Percentiles rank a stretch among this genome's conserved stretches.
These are phyloP conservation scores for Houttuynia cordata DNA, from an alignment of 164 flowering plant genomes.

Conservation along the genomic window DNA sequence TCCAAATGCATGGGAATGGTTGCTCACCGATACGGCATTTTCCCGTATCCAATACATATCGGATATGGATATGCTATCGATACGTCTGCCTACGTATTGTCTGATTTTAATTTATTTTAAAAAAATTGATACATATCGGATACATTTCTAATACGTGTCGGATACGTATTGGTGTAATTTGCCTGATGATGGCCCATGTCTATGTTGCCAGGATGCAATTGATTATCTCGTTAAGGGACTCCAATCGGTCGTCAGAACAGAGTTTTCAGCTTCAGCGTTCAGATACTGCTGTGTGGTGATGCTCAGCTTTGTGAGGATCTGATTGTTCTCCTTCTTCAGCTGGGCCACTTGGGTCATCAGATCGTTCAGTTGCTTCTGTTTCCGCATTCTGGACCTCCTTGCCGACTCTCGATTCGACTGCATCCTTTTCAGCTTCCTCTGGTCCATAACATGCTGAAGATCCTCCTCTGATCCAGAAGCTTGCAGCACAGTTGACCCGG, in stretches of 20 bases:
- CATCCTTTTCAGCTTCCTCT: slow-evolving; percentile 71
- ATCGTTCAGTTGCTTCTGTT: slow-evolving; percentile 78
- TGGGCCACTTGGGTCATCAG: slow-evolving; percentile 39
- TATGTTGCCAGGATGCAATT: slow-evolving; percentile 12
- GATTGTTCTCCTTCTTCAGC: slow-evolving; percentile 45
- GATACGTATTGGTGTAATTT: no score
- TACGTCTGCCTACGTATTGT: no score
- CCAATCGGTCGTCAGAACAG: slow-evolving; percentile 45
- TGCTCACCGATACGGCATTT: no score
- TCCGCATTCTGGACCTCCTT: slow-evolving; percentile 66
- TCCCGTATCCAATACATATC: no score
- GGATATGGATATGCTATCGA: no score
- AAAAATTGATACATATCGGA: no score
- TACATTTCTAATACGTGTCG: no score
- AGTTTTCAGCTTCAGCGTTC: slow-evolving; percentile 52
- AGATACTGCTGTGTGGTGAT: slow-evolving; percentile 41
- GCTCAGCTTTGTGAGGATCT: slow-evolving; percentile 32
- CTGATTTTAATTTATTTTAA: no score
- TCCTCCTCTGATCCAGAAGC: slow-evolving; percentile 33
- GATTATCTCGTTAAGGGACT: slow-evolving; percentile 57
- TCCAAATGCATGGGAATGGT: no score
- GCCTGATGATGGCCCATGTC: not conserved
- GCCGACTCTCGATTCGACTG: slow-evolving; percentile 88
- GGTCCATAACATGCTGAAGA: slow-evolving; percentile 36
- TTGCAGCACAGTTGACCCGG: slow-evolving; percentile 21